Evolutionary conservation across 1,139 yeast species (phyloP).

Genomic region (Suhomyces chickasaworum): DNA sequence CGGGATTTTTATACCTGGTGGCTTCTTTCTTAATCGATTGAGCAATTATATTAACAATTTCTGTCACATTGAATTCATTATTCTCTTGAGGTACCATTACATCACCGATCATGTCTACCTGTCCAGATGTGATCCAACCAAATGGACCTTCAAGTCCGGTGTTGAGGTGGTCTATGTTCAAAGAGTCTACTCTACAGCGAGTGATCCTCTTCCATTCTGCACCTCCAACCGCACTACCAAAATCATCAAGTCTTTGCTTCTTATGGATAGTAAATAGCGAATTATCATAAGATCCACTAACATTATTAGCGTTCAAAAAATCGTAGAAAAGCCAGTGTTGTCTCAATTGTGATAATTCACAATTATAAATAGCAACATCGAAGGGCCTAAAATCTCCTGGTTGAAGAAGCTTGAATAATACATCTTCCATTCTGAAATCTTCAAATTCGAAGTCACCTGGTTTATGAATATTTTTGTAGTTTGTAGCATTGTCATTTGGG

Average conservation of each 20-base stretch:
- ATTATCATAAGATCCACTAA: conserved; percentile 91
- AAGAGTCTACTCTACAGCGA: conserved; percentile 78
- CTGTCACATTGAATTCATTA: conserved; percentile 44
- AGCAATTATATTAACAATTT: conserved; percentile 43
- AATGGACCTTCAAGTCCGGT: conserved; percentile 91
- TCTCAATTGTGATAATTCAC: conserved; percentile 76
- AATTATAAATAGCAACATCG: conserved; percentile 80
- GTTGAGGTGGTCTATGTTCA: conserved; percentile 85
- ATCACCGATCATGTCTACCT: conserved; percentile 91
- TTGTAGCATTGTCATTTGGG: conserved; percentile 78
- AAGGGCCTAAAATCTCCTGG: conserved; percentile 83
- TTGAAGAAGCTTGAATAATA: conserved; percentile 76
- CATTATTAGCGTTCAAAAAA: conserved; percentile 75
- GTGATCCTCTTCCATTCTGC: conserved; percentile 66
- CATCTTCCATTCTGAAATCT: conserved; percentile 79
- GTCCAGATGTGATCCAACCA: conserved; percentile 93
- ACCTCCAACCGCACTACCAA: conserved; percentile 18
- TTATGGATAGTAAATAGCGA: conserved; percentile 90
- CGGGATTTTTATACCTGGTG: conserved; percentile 40
- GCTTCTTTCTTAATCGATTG: conserved; percentile 45
- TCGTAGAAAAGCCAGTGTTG: conserved; percentile 95
- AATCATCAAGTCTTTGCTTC: conserved; percentile 58
- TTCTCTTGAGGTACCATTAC: conserved; percentile 73
- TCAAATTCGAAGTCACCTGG: conserved; percentile 96
- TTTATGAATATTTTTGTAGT: conserved; percentile 68